Evolutionary conservation across 331 rosid species (phyloP).

Genomic region (Prunus yedoensis): DNA sequence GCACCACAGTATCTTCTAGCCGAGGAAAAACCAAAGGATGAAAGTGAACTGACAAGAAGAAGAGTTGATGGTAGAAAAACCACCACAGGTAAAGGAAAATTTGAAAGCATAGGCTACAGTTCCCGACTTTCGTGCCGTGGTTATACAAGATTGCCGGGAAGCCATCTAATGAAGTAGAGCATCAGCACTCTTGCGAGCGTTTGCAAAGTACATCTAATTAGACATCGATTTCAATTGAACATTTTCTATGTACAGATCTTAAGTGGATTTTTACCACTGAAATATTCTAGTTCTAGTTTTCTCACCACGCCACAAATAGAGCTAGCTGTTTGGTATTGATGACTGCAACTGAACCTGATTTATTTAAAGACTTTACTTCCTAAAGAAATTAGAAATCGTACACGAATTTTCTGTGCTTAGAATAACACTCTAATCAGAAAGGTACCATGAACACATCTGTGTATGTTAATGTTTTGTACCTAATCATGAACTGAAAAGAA

Average conservation of each 20-base stretch:
- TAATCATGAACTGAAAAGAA: not conserved
- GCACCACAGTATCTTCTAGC: slow-evolving; percentile 34
- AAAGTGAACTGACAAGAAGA: not conserved
- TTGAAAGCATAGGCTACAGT: slow-evolving; percentile 35
- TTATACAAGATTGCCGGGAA: not conserved
- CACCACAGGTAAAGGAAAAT: slow-evolving; percentile 19
- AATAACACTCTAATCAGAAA: not conserved
- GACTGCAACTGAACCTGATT: not conserved
- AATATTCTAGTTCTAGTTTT: not conserved
- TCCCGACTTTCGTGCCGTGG: not conserved
- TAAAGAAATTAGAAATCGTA: not conserved
- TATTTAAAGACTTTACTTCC: not conserved
- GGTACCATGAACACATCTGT: not conserved
- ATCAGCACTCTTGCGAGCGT: not conserved
- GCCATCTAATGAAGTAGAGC: not conserved
- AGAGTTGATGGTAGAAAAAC: slow-evolving; percentile 8
- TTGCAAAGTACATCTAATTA: not conserved
- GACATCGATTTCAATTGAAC: not conserved
- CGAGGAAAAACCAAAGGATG: not conserved
- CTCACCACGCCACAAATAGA: not conserved
- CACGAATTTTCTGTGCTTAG: not conserved
- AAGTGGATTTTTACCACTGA: not conserved
- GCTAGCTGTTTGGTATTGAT: not conserved
- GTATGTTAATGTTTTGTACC: not conserved
- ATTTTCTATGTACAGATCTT: not conserved